Evolutionary conservation across 345 rosid species (phyloP), one percentile per base, ranked within the genome.

Genomic region (Eucalyptus polyanthemos): DNA sequence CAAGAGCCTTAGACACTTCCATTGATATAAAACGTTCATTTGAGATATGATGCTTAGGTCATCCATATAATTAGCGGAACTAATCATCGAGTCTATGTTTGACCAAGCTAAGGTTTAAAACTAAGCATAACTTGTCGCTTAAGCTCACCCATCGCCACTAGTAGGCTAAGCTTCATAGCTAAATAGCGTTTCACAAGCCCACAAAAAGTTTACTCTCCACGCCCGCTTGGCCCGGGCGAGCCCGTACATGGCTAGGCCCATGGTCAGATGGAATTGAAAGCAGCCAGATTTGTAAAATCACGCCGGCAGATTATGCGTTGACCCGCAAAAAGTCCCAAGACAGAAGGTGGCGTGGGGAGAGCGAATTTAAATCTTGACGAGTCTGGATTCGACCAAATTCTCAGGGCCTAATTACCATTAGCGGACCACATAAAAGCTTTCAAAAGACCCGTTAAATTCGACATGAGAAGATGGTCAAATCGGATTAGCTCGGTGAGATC

Each of bases 281-380:
- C 10, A 80, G 29, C 29, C 29, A 10, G 62, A 56, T 24, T 22
- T 56, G 62, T 56, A 24, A 56, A 53, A 53, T 53, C 56, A 53
- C 56, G 56, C 4, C 24, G 1, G 56, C 56, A 19, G 24, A 56
- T 56, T 4, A 92, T 54, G 54, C 89, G 92, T 50, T 91, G 65
- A 49, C 92, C 92, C 13, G 88, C 88, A 3, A 93, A 93, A 87
- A 92, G 92, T 14, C 95, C 92, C 83, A 90, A 37, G 19, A 88
- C 60, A 45, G 93, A 91, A 19, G 86, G 89, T 3, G 89, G 90
- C 9, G 89, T 89, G 10, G 89, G 92, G 44, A 93, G 93, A 67
- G 89, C 89, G 89, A 93, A 93, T 85, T 91, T 90, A 65, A 92
- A 92, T 86, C 49, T 83, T 90, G 14, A 90, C 22, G 15, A 93